Conservation (phyloP, 2,329 filamentous ascomycete species). For the Cadophora sp. region DNA sequence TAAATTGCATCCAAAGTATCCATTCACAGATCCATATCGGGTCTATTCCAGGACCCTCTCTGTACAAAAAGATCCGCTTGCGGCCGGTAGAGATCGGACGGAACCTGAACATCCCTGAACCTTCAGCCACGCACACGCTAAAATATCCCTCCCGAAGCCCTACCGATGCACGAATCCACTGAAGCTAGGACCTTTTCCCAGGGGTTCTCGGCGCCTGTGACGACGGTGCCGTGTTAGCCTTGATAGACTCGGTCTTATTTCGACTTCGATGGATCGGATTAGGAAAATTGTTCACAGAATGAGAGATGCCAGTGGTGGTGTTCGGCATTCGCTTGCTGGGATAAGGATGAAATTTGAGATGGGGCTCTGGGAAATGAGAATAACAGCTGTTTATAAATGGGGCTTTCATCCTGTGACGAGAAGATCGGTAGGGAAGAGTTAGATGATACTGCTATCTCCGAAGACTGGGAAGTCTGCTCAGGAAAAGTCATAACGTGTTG, state of each 20-base stretch:
- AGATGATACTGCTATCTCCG: background rate
- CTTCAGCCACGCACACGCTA: background rate
- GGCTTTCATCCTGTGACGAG: background rate
- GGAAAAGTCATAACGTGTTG: too few relatives aligned
- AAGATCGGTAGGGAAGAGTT: background rate
- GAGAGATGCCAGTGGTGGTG: background rate
- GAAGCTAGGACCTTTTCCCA: background rate
- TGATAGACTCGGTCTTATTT: constrained; percentile 13
- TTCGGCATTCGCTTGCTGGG: background rate
- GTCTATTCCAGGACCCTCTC: constrained; percentile 7
- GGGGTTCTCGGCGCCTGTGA: background rate
- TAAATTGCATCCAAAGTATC: background rate
- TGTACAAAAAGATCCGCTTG: constrained; percentile 11
- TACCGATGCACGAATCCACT: background rate
- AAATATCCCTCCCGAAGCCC: background rate
- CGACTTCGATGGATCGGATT: background rate
- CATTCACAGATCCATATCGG: constrained; percentile 1
- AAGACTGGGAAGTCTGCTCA: background rate
- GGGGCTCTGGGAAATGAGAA: background rate
- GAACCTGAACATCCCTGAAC: constrained; percentile 4
- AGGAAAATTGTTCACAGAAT: background rate
- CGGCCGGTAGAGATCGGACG: constrained; percentile 9
- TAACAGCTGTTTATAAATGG: background rate
- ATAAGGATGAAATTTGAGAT: background rate
- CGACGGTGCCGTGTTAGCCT: constrained; percentile 11